Evolutionary conservation across 176 grass and related monocot species (phyloP), one percentile per base, ranked within the genome.

Genomic region (Musa troglodytarum): DNA sequence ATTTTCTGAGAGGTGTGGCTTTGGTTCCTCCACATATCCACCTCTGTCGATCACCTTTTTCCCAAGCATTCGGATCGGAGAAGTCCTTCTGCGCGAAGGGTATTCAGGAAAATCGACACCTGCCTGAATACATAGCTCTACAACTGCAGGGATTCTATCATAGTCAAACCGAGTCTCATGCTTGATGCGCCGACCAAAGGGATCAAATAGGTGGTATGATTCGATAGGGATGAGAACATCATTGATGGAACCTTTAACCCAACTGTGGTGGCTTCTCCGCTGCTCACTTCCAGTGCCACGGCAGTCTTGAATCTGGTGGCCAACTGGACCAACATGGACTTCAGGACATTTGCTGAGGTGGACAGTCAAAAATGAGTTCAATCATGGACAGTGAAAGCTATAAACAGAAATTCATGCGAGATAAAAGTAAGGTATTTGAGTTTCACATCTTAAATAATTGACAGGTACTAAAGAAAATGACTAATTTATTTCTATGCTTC

Each of bases 121-220:
- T 26, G 90, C 94, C 81, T 98, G 90, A 83, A 98, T 89, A 86
- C 94, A 93, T 63, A 98, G 82, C 81, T 89, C 94, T 74, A 93
- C 84, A 28, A 98, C 87, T 55, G 88, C 94, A 43, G 90, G 94
- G 80, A 98, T 98, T 54, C 94, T 78, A 49, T 98, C 78, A 50
- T 93, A 93, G 3, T 84, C 67, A 76, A 98, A 98, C 29, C 88
- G 83, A 49, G 94, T 93, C 64, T 93, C 90, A n/a, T 98, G 94
- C 86, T 85, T 93, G 75, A 98, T 83, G 68, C 88, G 87, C 70
- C 71, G 76, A 10, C 94, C 94, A 87, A 93, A 98, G 70, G 90
- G 94, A 71, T 93, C 90, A 74, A 91, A 98, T 49, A 88, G 82
- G 80, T 93, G 90, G 80, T 98, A 98, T 69, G 90, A 93, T 75